Conservation (phyloP, 2,329 filamentous ascomycete genomes). For the Nothopassalora personata region DNA sequence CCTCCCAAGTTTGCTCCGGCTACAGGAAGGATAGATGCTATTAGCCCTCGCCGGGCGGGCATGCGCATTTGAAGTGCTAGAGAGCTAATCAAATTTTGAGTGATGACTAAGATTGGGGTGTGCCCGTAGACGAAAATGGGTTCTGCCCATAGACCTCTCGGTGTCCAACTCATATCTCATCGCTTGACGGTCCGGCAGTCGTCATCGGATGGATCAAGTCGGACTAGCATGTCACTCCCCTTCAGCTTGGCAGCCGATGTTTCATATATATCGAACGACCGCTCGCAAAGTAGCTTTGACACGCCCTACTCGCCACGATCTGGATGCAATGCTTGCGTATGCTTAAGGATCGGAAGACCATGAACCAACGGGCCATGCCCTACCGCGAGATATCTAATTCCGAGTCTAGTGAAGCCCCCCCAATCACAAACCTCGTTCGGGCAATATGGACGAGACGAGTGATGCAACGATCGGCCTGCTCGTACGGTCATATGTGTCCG, state of each 20-base stretch:
- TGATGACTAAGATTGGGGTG: no score
- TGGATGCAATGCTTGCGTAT: background rate
- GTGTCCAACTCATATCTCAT: background rate
- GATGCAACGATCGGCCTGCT: background rate
- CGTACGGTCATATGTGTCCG: background rate
- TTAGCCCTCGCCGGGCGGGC: no score
- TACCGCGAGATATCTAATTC: no score
- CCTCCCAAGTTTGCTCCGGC: no score
- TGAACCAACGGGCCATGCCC: background rate
- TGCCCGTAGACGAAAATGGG: no score
- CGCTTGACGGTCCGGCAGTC: background rate
- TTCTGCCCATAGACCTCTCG: no score
- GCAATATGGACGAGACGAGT: slow-evolving; percentile 1
- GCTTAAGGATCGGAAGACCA: background rate
- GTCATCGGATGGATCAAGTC: background rate
- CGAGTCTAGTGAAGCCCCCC: background rate
- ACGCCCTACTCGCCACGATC: background rate
- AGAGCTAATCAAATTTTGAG: no score
- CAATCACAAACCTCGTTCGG: background rate
- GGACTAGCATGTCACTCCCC: background rate
- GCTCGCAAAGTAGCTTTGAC: background rate
- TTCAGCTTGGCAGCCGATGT: background rate
- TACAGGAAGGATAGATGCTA: no score
- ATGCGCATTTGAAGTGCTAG: no score
- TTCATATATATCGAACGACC: background rate